These are phyloP conservation scores for Anacardium occidentale DNA, from an alignment of 345 rosid species.

Conservation along the genomic window DNA sequence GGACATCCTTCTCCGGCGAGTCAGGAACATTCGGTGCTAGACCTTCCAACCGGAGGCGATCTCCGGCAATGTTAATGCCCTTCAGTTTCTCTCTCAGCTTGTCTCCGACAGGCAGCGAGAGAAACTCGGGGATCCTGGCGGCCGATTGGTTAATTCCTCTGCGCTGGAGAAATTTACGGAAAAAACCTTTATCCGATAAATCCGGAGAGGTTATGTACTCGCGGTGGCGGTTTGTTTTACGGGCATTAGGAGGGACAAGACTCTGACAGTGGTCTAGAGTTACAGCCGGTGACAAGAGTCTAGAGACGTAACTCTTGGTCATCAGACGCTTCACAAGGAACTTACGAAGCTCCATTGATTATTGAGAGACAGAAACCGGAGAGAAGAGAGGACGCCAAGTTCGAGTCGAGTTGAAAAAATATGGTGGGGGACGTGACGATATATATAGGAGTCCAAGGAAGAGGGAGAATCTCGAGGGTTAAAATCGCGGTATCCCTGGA, in stretches of 20 bases:
- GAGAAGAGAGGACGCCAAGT: neutral
- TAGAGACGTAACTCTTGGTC: conserved; percentile 18
- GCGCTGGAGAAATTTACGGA: conserved; percentile 49
- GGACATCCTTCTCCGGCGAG: conserved; percentile 5
- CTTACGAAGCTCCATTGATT: conserved; percentile 54
- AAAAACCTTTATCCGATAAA: conserved; percentile 30
- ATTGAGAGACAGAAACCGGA: neutral
- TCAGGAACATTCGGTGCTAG: conserved; percentile 16
- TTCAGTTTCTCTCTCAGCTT: conserved; percentile 48
- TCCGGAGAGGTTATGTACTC: conserved; percentile 46
- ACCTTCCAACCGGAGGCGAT: conserved; percentile 29
- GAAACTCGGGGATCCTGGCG: conserved; percentile 28
- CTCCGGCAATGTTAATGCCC: conserved; percentile 19
- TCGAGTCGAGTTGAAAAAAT: neutral
- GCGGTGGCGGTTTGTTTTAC: conserved; percentile 24
- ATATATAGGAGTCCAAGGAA: conserved; percentile 41
- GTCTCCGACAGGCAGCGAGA: conserved; percentile 50
- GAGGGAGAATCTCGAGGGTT: conserved; percentile 25
- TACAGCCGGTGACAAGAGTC: conserved; percentile 22
- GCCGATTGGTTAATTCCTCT: conserved; percentile 25
- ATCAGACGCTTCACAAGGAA: conserved; percentile 38
- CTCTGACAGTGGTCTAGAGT: conserved; percentile 17
- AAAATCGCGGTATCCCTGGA: neutral
- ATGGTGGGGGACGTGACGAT: neutral
- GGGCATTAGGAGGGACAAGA: conserved; percentile 23